Conservation (phyloP, 1,139 yeast species). For the Zygoascus meyerae region DNA sequence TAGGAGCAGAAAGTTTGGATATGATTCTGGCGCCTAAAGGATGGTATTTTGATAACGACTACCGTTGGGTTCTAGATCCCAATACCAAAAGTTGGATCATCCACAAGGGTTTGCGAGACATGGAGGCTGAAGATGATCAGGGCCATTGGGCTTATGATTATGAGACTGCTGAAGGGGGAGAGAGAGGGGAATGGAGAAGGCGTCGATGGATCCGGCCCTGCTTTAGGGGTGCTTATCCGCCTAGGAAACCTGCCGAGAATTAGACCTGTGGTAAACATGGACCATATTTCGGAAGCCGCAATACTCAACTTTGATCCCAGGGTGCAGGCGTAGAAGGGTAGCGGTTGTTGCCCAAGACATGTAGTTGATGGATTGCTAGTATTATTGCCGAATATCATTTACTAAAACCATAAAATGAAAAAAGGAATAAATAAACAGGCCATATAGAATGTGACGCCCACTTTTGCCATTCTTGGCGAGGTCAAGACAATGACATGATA, state of each 20-base stretch:
- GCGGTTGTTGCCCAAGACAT: no score
- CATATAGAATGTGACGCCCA: no score
- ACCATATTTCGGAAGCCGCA: no score
- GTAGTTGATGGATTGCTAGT: no score
- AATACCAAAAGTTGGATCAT: constrained; percentile 49
- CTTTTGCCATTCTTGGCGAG: no score
- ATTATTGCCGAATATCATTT: no score
- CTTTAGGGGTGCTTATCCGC: constrained; percentile 19
- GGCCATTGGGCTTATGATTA: constrained; percentile 46
- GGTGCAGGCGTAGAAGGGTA: no score
- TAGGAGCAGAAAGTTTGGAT: constrained; percentile 52
- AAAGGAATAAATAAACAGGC: no score
- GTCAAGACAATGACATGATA: no score
- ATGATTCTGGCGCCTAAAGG: constrained; percentile 63
- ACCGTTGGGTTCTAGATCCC: constrained; percentile 64
- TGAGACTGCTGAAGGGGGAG: constrained; percentile 22
- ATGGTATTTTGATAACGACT: constrained; percentile 61
- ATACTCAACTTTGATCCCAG: no score
- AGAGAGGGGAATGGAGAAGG: constrained; percentile 37
- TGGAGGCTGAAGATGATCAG: constrained; percentile 30
- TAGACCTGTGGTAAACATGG: neutral
- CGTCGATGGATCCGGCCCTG: constrained; percentile 36
- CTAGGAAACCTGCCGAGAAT: constrained; percentile 9
- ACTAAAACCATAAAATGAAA: no score
- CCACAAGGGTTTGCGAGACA: constrained; percentile 39